These are phyloP conservation scores for Ambrosiella cleistominuta DNA, from an alignment of 2,329 filamentous ascomycete genomes.

Conservation along the genomic window DNA sequence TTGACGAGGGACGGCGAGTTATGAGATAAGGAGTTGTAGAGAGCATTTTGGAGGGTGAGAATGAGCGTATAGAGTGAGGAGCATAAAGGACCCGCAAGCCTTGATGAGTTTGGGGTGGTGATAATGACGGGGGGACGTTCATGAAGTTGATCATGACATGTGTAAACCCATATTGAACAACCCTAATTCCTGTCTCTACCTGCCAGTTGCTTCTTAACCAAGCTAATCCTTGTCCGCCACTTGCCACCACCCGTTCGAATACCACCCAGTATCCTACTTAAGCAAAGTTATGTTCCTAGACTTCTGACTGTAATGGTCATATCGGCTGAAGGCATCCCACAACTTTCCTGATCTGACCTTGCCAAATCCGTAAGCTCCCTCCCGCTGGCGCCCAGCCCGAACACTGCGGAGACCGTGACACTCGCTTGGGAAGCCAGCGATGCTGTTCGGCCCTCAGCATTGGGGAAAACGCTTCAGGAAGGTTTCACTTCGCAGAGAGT, in stretches of 20 bases:
- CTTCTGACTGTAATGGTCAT: conserved; percentile 44
- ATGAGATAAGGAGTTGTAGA: conserved; percentile 41
- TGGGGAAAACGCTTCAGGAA: conserved; percentile 51
- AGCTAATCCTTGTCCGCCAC: background rate
- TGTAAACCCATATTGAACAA: too few species aligned
- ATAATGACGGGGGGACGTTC: background rate
- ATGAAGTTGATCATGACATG: too few species aligned
- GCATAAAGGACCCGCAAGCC: background rate
- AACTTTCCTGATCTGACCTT: conserved; percentile 30
- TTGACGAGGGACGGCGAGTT: conserved; percentile 57
- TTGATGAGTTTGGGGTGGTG: background rate
- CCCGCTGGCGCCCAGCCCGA: conserved; percentile 47
- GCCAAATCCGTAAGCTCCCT: conserved; percentile 40
- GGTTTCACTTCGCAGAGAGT: conserved; percentile 55
- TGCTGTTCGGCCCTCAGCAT: conserved; percentile 46
- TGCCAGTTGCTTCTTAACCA: background rate
- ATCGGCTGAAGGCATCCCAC: conserved; percentile 36
- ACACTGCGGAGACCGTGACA: conserved; percentile 44
- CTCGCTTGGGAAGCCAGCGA: conserved; percentile 52
- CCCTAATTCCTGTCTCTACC: background rate
- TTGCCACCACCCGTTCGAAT: background rate
- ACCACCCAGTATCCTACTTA: background rate
- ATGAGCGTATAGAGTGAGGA: background rate
- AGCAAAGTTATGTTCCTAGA: background rate
- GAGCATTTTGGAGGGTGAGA: conserved; percentile 33